Base-by-base conservation (phyloP, 2,329 filamentous ascomycete genomes). In the Ophiocordyceps camponoti-leonardi region DNA sequence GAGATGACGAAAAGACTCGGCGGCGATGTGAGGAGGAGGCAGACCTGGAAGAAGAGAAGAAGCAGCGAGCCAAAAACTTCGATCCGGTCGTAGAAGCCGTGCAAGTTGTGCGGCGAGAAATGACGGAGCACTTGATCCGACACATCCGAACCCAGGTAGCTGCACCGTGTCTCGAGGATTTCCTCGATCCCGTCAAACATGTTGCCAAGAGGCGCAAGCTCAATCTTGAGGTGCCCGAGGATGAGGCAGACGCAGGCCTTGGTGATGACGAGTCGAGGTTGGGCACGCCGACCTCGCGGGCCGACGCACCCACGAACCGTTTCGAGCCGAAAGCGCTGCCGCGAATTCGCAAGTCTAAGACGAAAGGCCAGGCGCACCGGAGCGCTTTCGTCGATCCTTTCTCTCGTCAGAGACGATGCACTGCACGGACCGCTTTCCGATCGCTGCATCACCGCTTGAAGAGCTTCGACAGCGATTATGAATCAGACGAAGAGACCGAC, bases 111-210 rank as follows among this genome's bases (percentile, higher is more conserved):
- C 76, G 82, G 44, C 76, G 78, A 45, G 88, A 96, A 60, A 69
- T 98, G 58, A 80, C 77, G 48, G 84, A 93, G 58, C 92, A 93
- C 60, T 68, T 98, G 33, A 78, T 96, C 50, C 78, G 83, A 51
- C 87, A 95, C 59, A 84, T 96, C 56, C 87, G 88, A 54, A 83
- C 82, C 41, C 83, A 90, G 54, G 79, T 96, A 43, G 88, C 85
- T 10, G 84, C 81, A 7, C 86, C 87, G 3, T 74, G 79, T 41
- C 70, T 98, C 35, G 83, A 85, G 52, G 77, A 86, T 40, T 87
- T 81, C 56, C 74, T 98, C 47, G 81, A 94, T 51, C 88, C 92
- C 4, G 74, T 74, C 46, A 83, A 86, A 47, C 87, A 94, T 61
- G 69, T 71, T 2, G 74, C 79, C n/a, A 93, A 86, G 62, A 75